Conservation (phyloP, 2,329 filamentous ascomycete genomes). For the Diaporthe helianthi region DNA sequence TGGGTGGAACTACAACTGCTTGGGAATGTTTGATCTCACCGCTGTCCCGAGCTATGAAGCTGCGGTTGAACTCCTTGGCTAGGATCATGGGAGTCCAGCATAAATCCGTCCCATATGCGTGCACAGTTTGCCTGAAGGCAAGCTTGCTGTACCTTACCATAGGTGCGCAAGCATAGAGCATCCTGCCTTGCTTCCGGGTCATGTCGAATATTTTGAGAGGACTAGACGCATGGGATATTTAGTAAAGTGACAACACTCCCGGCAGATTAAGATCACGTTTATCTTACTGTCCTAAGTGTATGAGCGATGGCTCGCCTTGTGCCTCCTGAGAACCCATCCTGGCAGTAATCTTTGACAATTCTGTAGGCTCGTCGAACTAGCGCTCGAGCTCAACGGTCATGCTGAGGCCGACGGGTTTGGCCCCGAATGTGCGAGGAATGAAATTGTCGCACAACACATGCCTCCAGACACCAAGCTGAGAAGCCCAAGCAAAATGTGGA, state of each 20-base stretch:
- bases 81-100: conserved; percentile 78
- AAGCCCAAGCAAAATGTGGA: too few relatives aligned
- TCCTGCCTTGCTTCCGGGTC: conserved; percentile 57
- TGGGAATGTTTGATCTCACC: conserved; percentile 47
- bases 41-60: conserved; percentile 63
- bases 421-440: background rate
- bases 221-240: conserved; percentile 43
- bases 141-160: conserved; percentile 75
- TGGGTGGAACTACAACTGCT: background rate
- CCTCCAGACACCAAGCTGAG: background rate
- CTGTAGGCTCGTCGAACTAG: background rate
- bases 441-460: background rate
- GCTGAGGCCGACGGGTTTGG: background rate
- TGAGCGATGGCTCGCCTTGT: background rate
- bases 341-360: background rate
- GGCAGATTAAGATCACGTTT: background rate
- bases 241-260: background rate
- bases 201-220: conserved; percentile 66
- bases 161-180: conserved; percentile 67
- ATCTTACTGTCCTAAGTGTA: conserved; percentile 13
- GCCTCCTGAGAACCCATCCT: background rate
- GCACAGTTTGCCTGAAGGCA: conserved; percentile 72
- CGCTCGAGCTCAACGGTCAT: background rate
- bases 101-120: conserved; percentile 69
- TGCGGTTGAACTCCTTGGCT: conserved; percentile 73